Base-by-base conservation (phyloP, 495 filamentous ascomycete genomes). In the Trypethelium eluteriae region DNA sequence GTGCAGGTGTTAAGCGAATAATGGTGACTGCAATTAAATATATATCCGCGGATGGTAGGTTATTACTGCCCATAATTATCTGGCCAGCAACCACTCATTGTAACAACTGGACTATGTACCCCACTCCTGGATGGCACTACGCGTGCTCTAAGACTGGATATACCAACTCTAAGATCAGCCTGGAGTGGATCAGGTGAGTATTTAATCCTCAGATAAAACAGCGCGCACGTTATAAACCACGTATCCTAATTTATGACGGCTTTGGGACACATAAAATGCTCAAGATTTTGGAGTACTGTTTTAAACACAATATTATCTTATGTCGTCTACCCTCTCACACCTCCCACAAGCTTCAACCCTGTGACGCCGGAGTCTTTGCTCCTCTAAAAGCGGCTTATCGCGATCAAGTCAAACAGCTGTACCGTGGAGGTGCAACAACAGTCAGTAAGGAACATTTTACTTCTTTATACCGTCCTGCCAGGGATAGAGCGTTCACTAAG, bases 291-390 rank as follows among this genome's bases (percentile, higher is more conserved):
- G 65, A 67, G 65, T 69, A 35, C 64, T 69, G 68, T 64, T 69
- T 69, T 39, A 66, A 41, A n/a, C 68, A 69, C 68, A 69, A 69
- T 39, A 67, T 69, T 39, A 34, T 62, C 18, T 57, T 69, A 14
- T 63, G 65, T 64, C 65, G 68, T 47, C 39, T 69, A 16, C 68
- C 68, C 34, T 69, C 65, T n/a, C 68, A 69, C 46, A 69, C 68
- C 25, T 69, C 59, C 32, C 57, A 69, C 38, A 67, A 69, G 46
- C 68, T 69, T 39, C 67, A 66, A 38, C 67, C 67, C 34, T 68
- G 67, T 47, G 67, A 68, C 38, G 9, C 67, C 46, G 35, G 32
- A 32, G 66, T 69, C 3, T 69, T 67, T 44, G 59, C 6, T 53
- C 65, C 68, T 14, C 59, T 69, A 25, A 63, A 68, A 44, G 57